Conservation (phyloP, 208 protist genomes). For the Tritrichomonas musculus region DNA sequence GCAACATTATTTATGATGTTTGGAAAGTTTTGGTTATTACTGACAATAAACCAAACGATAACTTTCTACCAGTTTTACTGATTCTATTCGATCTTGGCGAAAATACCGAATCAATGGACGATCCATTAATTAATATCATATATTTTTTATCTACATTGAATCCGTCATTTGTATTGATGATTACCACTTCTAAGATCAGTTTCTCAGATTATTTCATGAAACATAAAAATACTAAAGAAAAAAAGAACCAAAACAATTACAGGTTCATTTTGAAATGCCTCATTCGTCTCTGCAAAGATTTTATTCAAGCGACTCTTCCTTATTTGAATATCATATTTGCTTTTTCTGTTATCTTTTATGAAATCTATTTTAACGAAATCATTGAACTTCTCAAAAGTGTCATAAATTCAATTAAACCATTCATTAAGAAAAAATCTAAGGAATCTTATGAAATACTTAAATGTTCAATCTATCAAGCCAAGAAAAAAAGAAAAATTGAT, state of each 20-base stretch:
- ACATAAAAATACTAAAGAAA: too few species aligned
- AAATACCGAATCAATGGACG: background rate
- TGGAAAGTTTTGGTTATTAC: background rate
- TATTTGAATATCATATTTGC: background rate
- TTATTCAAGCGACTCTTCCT: background rate
- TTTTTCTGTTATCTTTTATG: background rate
- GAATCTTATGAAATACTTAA: background rate
- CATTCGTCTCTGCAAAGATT: background rate
- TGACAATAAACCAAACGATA: background rate
- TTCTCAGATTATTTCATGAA: too few species aligned
- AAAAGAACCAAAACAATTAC: too few species aligned
- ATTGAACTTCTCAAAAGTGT: background rate
- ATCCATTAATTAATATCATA: too few species aligned
- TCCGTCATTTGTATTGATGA: too few species aligned
- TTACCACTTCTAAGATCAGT: too few species aligned
- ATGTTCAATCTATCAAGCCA: too few species aligned
- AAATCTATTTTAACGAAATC: background rate
- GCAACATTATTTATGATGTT: background rate
- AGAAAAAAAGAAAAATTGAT: too few species aligned
- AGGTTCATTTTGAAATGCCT: background rate
- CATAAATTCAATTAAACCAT: background rate
- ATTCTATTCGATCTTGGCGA: background rate
- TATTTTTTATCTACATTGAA: too few species aligned
- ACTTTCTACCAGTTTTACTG: background rate
- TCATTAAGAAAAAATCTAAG: background rate